Evolutionary conservation across 441 rosid genomes (phyloP).

Genomic region (Erodium trifolium): DNA sequence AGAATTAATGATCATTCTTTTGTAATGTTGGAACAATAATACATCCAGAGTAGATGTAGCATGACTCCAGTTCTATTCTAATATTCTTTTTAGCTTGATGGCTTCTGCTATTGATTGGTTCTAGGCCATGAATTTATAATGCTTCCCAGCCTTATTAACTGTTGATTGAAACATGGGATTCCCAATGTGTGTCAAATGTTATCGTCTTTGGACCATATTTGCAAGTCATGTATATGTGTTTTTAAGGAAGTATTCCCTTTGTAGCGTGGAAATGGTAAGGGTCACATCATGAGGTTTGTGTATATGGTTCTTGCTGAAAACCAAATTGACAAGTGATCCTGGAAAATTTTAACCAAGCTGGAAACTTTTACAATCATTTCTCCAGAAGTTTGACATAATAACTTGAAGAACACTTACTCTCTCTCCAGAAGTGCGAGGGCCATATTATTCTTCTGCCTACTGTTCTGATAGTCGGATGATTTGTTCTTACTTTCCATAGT

Average conservation of each 20-base stretch:
- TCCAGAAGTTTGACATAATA: neutral
- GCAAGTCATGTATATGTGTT: neutral
- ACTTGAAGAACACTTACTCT: neutral
- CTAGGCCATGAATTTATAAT: neutral
- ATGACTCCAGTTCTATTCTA: neutral
- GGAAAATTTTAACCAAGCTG: slow-evolving; percentile 4
- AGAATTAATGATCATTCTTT: neutral
- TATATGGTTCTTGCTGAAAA: neutral
- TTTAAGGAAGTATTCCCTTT: too few relatives aligned
- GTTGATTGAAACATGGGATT: neutral
- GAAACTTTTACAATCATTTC: neutral
- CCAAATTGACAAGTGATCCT: neutral
- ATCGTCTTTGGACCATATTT: neutral
- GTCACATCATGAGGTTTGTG: too few relatives aligned
- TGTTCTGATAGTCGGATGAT: slow-evolving; percentile 8
- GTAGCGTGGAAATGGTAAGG: too few relatives aligned
- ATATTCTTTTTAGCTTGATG: neutral
- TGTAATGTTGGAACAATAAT: neutral
- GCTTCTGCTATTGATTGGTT: neutral
- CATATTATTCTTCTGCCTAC: neutral
- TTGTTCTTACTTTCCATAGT: neutral
- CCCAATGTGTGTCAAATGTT: neutral
- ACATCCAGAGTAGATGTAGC: neutral
- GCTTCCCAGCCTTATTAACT: neutral
- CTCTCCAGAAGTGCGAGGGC: neutral